Percentiles rank a stretch among this genome's conserved stretches.
Evolutionary conservation across 331 rosid species (phyloP).

Genomic region (Quercus lobata): DNA sequence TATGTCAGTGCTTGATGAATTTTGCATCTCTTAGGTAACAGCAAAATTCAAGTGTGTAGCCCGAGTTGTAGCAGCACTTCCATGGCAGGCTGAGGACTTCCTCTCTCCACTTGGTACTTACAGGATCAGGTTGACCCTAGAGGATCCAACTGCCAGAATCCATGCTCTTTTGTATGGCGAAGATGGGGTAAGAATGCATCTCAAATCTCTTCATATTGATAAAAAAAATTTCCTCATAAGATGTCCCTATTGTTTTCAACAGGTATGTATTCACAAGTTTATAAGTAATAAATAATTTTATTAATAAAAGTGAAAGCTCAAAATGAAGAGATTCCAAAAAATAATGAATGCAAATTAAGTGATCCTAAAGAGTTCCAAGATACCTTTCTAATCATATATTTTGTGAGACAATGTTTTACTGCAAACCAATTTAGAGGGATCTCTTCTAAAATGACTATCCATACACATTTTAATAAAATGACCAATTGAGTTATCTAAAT

Average conservation of each 20-base stretch:
- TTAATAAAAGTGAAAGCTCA: too few species aligned
- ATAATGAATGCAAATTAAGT: too few species aligned
- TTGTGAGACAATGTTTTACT: too few species aligned
- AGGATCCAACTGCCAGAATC: slow-evolving; percentile 81
- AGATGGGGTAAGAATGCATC: slow-evolving; percentile 55
- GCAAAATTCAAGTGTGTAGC: slow-evolving; percentile 58
- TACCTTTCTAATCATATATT: too few species aligned
- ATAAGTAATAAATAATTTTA: too few species aligned
- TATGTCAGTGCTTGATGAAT: background rate
- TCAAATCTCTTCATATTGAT: background rate
- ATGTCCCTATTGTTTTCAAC: background rate
- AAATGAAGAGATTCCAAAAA: too few species aligned
- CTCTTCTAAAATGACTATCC: too few species aligned
- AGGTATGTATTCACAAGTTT: background rate
- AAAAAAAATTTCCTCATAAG: background rate
- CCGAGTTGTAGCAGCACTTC: slow-evolving; percentile 50
- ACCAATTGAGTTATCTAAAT: too few species aligned
- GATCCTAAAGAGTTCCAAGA: too few species aligned
- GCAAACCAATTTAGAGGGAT: too few species aligned
- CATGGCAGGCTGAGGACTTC: slow-evolving; percentile 38
- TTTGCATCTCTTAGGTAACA: slow-evolving; percentile 39
- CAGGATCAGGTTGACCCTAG: slow-evolving; percentile 53
- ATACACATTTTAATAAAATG: too few species aligned
- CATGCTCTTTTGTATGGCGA: slow-evolving; percentile 46
- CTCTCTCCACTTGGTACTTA: slow-evolving; percentile 27